Percentiles rank a stretch among this genome's conserved stretches.
These are phyloP conservation scores for Delphinella strobiligena DNA, from an alignment of 2,329 filamentous ascomycete species.

Conservation along the genomic window DNA sequence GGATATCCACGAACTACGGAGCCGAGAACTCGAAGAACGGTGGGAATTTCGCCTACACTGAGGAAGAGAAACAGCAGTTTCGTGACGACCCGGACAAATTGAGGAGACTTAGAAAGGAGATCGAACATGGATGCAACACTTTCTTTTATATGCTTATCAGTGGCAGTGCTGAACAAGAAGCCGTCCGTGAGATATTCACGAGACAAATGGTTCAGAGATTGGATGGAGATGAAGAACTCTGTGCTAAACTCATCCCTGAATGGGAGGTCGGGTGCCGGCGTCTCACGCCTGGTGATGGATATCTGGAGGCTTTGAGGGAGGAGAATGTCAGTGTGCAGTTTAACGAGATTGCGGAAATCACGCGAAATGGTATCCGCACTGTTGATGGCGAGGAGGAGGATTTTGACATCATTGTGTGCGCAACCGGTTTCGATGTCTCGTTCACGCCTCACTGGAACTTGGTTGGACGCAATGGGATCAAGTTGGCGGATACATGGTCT, in stretches of 20 bases:
- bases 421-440: slow-evolving; percentile 28
- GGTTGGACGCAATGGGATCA: slow-evolving; percentile 14
- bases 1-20: slow-evolving; percentile 11
- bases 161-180: background rate
- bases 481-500: slow-evolving; percentile 25
- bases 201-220: slow-evolving; percentile 43
- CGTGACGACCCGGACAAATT: slow-evolving; percentile 20
- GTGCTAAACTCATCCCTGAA: slow-evolving; percentile 46
- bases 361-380: slow-evolving; percentile 19
- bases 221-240: slow-evolving; percentile 42
- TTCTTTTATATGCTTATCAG: slow-evolving; percentile 18
- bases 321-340: slow-evolving; percentile 49
- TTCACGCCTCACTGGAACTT: slow-evolving; percentile 17
- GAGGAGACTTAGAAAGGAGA: slow-evolving; percentile 23
- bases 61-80: slow-evolving; percentile 20
- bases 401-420: slow-evolving; percentile 33
- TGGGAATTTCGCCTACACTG: slow-evolving; percentile 19
- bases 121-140: slow-evolving; percentile 17
- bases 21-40: slow-evolving; percentile 22
- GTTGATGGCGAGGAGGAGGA: slow-evolving; percentile 19
- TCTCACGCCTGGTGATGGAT: slow-evolving; percentile 44
- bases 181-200: slow-evolving; percentile 25
- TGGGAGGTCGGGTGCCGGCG: slow-evolving; percentile 55
- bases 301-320: slow-evolving; percentile 49
- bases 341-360: slow-evolving; percentile 30